Evolutionary conservation across 108 stramenopile genomes (phyloP).

Genomic region (Cylindrotheca closterium): DNA sequence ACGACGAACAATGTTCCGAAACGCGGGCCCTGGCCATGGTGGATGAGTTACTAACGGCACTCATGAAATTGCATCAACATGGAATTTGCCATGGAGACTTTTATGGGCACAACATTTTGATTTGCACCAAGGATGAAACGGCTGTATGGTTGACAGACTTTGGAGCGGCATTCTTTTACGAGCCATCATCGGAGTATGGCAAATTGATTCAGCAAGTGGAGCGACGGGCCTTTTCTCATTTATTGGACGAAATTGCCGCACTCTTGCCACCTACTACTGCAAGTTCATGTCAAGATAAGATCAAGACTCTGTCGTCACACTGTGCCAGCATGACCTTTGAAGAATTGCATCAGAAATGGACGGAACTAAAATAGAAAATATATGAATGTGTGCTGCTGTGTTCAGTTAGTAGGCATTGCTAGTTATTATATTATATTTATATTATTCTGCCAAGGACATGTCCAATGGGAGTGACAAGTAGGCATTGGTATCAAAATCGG

Average conservation of each 20-base stretch:
- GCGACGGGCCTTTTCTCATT: slow-evolving; percentile 41
- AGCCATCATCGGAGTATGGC: slow-evolving; percentile 31
- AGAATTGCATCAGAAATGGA: background rate
- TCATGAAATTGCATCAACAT: slow-evolving; percentile 37
- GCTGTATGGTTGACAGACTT: slow-evolving; percentile 46
- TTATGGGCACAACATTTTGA: slow-evolving; percentile 71
- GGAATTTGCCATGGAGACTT: slow-evolving; percentile 75
- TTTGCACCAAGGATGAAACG: slow-evolving; percentile 9
- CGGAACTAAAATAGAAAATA: too few species aligned
- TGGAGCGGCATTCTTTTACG: slow-evolving; percentile 68
- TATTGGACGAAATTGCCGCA: slow-evolving; percentile 35
- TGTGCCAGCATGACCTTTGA: background rate
- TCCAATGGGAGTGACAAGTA: slow-evolving; percentile 67
- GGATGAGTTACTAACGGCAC: slow-evolving; percentile 24
- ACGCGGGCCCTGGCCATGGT: slow-evolving; percentile 28
- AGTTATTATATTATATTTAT: too few species aligned
- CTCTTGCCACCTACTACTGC: background rate
- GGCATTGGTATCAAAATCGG: slow-evolving; percentile 58
- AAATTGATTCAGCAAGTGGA: slow-evolving; percentile 35
- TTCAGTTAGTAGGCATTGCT: too few species aligned
- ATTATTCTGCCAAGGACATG: slow-evolving; percentile 63
- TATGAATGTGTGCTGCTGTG: too few species aligned
- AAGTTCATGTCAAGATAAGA: background rate
- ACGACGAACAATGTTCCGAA: background rate
- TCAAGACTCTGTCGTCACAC: background rate